phyloP scores from a whole-genome alignment of 1,139 yeast genomes.

The Lodderomyces elongisporus region DNA sequence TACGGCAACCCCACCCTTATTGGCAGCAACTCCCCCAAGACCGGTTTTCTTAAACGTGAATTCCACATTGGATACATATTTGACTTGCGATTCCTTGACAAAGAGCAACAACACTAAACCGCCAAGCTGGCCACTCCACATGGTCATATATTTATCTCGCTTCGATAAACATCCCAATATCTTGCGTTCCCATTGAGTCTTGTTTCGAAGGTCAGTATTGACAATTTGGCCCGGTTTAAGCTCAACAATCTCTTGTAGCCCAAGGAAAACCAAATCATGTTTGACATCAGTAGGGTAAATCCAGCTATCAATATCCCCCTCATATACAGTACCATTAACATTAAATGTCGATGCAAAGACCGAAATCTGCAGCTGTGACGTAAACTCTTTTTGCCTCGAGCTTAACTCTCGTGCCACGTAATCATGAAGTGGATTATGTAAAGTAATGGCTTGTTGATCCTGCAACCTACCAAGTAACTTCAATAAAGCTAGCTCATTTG shows the following conservation, averaged over 20 bases:
- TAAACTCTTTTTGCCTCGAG: slow-evolving; percentile 45
- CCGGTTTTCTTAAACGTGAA: slow-evolving; percentile 90
- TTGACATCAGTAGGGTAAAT: slow-evolving; percentile 40
- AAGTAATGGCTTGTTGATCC: slow-evolving; percentile 41
- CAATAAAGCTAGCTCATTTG: slow-evolving; percentile 42
- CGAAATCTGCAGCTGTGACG: slow-evolving; percentile 45
- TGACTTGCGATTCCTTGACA: slow-evolving; percentile 47
- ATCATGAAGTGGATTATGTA: slow-evolving; percentile 70
- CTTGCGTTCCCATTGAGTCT: slow-evolving; percentile 74
- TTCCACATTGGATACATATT: slow-evolving; percentile 59
- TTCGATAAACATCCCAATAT: slow-evolving; percentile 54
- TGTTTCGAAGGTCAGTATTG: slow-evolving; percentile 68
- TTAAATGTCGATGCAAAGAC: slow-evolving; percentile 68
- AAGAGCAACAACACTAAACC: slow-evolving; percentile 81
- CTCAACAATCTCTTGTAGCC: slow-evolving; percentile 90
- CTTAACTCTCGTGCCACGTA: slow-evolving; percentile 53
- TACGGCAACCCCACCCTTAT: slow-evolving; percentile 90
- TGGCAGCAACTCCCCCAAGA: slow-evolving; percentile 89
- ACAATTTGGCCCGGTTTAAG: slow-evolving; percentile 87
- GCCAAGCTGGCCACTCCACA: slow-evolving; percentile 88
- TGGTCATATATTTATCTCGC: slow-evolving; percentile 50
- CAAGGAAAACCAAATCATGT: slow-evolving; percentile 74
- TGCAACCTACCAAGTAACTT: slow-evolving; percentile 47
- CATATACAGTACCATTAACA: slow-evolving; percentile 56
- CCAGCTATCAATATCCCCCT: slow-evolving; percentile 54